Conservation (phyloP, 495 filamentous ascomycete genomes). For the Lindgomyces ingoldianus region DNA sequence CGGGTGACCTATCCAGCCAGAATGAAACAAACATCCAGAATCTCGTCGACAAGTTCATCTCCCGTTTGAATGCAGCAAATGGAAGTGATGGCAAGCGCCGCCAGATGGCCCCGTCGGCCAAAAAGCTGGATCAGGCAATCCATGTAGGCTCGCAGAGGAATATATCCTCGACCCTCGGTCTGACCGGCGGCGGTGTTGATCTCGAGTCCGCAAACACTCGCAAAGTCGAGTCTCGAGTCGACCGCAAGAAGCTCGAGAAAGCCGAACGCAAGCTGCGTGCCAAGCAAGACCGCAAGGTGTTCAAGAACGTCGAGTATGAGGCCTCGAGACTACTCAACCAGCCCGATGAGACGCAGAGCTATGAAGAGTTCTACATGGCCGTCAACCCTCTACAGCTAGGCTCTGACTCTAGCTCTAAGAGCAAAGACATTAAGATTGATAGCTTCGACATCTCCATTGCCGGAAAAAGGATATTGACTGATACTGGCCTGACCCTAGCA, state of each 20-base stretch:
- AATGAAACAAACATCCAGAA: conserved; percentile 76
- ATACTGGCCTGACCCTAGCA: conserved; percentile 85
- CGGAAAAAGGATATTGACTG: conserved; percentile 82
- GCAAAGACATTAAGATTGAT: conserved; percentile 99
- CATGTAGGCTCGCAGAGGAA: conserved; percentile 92
- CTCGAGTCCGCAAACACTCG: conserved; percentile 87
- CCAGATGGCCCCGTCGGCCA: conserved; percentile 72
- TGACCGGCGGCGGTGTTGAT: conserved; percentile 82
- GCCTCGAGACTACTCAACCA: conserved; percentile 86
- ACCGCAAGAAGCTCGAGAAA: conserved; percentile 99
- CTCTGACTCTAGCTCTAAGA: conserved; percentile 69
- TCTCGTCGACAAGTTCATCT: conserved; percentile 88
- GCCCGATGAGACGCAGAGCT: conserved; percentile 81
- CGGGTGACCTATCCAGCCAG: conserved; percentile 69
- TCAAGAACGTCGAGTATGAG: conserved; percentile 98
- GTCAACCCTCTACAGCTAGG: conserved; percentile 95
- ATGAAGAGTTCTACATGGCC: conserved; percentile 99
- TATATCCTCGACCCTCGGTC: conserved; percentile 89
- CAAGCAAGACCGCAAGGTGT: conserved; percentile 97
- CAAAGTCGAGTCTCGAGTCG: conserved; percentile 96
- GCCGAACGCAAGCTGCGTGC: conserved; percentile 96
- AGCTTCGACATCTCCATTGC: conserved; percentile 91
- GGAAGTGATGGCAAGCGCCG: conserved; percentile 68
- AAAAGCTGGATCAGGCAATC: conserved; percentile 89
- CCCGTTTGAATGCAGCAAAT: conserved; percentile 71